Base-by-base conservation (phyloP, 495 filamentous ascomycete genomes). In the Penicillium cosmopolitanum region DNA sequence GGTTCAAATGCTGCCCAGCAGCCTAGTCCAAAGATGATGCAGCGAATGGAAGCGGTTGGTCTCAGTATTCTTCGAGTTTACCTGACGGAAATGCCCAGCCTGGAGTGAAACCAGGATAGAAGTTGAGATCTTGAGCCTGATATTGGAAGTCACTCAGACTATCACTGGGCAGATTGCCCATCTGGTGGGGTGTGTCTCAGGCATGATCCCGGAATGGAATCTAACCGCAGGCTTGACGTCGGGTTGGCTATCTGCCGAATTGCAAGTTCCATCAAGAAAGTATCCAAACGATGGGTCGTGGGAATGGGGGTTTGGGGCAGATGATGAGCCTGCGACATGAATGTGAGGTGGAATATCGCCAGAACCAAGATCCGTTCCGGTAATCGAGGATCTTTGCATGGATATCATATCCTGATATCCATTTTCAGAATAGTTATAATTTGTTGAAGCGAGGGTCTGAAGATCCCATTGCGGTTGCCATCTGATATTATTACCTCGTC, bases 391-490 rank as follows among this genome's bases (percentile, higher is more conserved):
- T 13, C 66, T 68, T 7, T 62, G 62, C 19, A 73, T 23, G 3
- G 59, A 12, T 52, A 75, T 63, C 4, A 70, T 48, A 7, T 63
- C 66, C 11, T 67, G 67, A 48, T 69, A 74, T 1, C 61, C 68
- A 2, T 58, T 12, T 4, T 68, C 70, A 0, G 63, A 47, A 47
- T 69, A 76, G 52, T 36, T 59, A 35, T 67, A 66, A 47, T 68
- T 66, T 0, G 60, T 56, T 5, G 66, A 56, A 1, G 66, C 70
- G 10, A 70, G 53, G 10, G 63, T 53, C 33, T 71, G 74, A 42
- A 70, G 60, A 57, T 75, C 71, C 74, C 76, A 79, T 48, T 48
- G 46, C 15, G 23, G 46, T 50, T 73, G 72, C 72, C 70, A 74
- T 34, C 51, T 58, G 2, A 60, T 57, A 25, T 35, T 57, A 25